Conservation (phyloP, 129 eudicot genomes). For the Silybum marianum region DNA sequence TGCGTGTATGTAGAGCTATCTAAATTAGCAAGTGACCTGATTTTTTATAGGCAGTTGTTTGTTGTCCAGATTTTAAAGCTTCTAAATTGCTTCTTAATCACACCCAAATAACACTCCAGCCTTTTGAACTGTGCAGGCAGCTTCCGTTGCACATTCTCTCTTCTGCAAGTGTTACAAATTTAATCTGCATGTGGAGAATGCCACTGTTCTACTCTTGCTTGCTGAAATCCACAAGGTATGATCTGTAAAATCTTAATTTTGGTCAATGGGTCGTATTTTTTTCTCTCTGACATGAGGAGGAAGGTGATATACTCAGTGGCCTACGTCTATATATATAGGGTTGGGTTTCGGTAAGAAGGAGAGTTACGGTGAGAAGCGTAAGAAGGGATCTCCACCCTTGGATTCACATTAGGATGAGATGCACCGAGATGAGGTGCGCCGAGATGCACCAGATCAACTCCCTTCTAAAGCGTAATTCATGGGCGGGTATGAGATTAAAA, state of each 20-base stretch:
- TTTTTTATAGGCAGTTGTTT: not conserved
- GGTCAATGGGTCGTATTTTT: not conserved
- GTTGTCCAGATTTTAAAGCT: not conserved
- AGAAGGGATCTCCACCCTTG: too few species aligned
- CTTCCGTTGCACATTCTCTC: conserved; percentile 81
- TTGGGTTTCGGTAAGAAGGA: too few species aligned
- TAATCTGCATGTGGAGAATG: conserved; percentile 82
- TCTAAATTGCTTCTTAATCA: not conserved
- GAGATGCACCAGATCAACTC: too few species aligned
- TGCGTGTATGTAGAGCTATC: not conserved
- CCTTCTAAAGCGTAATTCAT: too few species aligned
- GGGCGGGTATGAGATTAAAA: too few species aligned
- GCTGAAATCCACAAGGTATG: conserved; percentile 95
- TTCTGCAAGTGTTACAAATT: conserved; percentile 88
- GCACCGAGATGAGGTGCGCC: too few species aligned
- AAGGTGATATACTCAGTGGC: not conserved
- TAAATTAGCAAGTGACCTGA: not conserved
- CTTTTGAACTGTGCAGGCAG: conserved; percentile 64
- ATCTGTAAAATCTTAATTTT: not conserved
- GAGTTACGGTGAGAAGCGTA: too few species aligned
- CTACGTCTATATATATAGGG: too few species aligned
- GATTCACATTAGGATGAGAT: too few species aligned
- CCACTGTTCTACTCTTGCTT: conserved; percentile 83
- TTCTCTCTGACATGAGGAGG: not conserved
- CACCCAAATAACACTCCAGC: conserved; percentile 9